A percentile compares a stretch with the other conserved stretches of the same genome.
phyloP scores from a whole-genome alignment of 1,139 yeast species.

The Saccharomycopsis crataegensis region DNA sequence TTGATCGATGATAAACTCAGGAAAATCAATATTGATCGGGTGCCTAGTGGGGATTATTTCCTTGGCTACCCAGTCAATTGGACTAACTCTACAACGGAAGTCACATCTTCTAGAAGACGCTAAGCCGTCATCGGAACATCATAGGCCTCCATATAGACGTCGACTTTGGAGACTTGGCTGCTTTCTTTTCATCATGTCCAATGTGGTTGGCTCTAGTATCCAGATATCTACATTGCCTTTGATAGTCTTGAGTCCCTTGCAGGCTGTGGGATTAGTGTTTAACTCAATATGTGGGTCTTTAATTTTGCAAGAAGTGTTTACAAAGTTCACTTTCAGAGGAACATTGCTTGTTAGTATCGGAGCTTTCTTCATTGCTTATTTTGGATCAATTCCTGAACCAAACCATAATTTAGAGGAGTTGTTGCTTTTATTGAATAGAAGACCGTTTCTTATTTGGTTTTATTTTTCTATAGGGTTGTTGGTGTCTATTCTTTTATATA shows the following conservation, averaged over 20 bases:
- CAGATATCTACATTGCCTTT: slow-evolving; percentile 82
- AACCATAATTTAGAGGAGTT: slow-evolving; percentile 42
- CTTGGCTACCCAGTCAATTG: slow-evolving; percentile 76
- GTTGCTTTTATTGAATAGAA: slow-evolving; percentile 33
- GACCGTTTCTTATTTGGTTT: slow-evolving; percentile 42
- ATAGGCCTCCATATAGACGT: slow-evolving; percentile 42
- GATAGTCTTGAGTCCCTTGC: slow-evolving; percentile 73
- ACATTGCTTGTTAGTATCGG: slow-evolving; percentile 66
- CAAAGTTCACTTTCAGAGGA: slow-evolving; percentile 50
- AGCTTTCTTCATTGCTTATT: slow-evolving; percentile 73
- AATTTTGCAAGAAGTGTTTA: slow-evolving; percentile 62
- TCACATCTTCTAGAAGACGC: slow-evolving; percentile 48
- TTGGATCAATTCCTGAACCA: slow-evolving; percentile 54
- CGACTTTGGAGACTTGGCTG: slow-evolving; percentile 76
- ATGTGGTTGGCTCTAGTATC: slow-evolving; percentile 72
- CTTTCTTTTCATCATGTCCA: slow-evolving; percentile 60
- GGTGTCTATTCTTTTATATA: slow-evolving; percentile 6
- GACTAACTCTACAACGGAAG: slow-evolving; percentile 76
- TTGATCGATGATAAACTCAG: neutral
- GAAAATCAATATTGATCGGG: slow-evolving; percentile 33
- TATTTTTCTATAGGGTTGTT: slow-evolving; percentile 8
- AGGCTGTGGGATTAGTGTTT: slow-evolving; percentile 81
- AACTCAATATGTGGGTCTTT: slow-evolving; percentile 70
- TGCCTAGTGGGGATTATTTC: slow-evolving; percentile 71
- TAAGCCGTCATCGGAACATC: slow-evolving; percentile 21